Conservation (phyloP, 306 rosid species). For the Datisca glomerata region DNA sequence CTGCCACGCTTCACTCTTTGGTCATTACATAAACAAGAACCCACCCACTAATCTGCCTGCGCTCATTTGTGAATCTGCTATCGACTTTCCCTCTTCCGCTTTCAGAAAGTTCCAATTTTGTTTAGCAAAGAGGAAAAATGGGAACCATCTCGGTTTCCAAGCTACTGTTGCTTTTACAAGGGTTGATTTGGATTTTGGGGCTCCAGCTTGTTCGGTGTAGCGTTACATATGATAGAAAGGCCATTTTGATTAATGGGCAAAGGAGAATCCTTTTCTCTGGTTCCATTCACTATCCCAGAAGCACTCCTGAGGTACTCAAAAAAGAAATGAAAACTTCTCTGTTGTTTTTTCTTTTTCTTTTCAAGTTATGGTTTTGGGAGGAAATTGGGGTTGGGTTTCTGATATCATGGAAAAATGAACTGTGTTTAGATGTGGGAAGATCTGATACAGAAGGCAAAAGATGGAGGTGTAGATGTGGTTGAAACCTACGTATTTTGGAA, state of each 20-base stretch:
- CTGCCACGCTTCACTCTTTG: conserved; percentile 7
- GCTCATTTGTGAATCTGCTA: conserved; percentile 5
- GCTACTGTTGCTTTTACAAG: conserved; percentile 28
- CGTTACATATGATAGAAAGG: conserved; percentile 84
- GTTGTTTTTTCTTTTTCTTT: conserved; percentile 8
- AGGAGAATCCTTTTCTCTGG: conserved; percentile 94
- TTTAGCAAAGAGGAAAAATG: conserved; percentile 25
- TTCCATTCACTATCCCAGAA: conserved; percentile 96
- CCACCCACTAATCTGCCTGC: too few species aligned
- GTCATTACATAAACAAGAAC: background rate
- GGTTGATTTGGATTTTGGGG: conserved; percentile 29
- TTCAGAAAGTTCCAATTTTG: background rate
- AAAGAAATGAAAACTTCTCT: too few species aligned
- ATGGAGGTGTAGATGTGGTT: conserved; percentile 85
- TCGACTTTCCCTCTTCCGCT: background rate
- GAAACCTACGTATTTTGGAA: conserved; percentile 98
- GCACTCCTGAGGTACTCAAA: conserved; percentile 79
- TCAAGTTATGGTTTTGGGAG: too few species aligned
- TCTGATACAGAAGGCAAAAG: conserved; percentile 91
- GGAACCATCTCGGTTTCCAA: conserved; percentile 45
- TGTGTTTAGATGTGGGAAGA: conserved; percentile 88
- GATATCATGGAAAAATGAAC: conserved; percentile 7
- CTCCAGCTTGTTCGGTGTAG: conserved; percentile 36
- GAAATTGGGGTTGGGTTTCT: too few species aligned
- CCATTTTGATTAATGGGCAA: conserved; percentile 81